These are phyloP conservation scores for Candida gigantensis DNA, from an alignment of 1,139 yeast species.

Conservation along the genomic window DNA sequence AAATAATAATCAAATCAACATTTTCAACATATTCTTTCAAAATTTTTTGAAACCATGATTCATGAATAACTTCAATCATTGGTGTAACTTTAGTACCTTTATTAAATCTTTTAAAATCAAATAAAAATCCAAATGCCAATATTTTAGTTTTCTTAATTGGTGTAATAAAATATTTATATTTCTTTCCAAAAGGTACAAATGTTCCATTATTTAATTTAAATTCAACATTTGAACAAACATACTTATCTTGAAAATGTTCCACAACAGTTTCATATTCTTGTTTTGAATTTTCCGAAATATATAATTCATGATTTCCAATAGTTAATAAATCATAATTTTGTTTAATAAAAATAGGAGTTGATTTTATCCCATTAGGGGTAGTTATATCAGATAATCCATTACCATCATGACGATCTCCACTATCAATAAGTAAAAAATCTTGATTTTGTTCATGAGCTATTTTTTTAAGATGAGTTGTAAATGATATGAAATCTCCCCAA, in stretches of 20 bases:
- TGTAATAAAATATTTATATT: slow-evolving; percentile 66
- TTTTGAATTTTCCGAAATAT: slow-evolving; percentile 63
- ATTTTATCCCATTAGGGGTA: slow-evolving; percentile 62
- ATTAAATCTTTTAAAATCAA: slow-evolving; percentile 70
- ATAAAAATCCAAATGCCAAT: slow-evolving; percentile 77
- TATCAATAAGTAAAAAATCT: slow-evolving; percentile 76
- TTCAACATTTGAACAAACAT: slow-evolving; percentile 83
- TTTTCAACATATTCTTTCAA: slow-evolving; percentile 39
- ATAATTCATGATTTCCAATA: slow-evolving; percentile 91
- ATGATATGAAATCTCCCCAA: slow-evolving; percentile 91
- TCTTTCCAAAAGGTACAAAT: slow-evolving; percentile 68
- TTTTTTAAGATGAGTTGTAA: slow-evolving; percentile 50
- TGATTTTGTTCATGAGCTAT: slow-evolving; percentile 47
- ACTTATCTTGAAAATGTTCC: slow-evolving; percentile 60
- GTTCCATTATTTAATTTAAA: slow-evolving; percentile 47
- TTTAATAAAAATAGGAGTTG: slow-evolving; percentile 63
- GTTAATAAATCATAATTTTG: slow-evolving; percentile 79
- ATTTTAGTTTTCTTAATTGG: slow-evolving; percentile 51
- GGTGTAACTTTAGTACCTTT: slow-evolving; percentile 63
- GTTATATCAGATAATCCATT: slow-evolving; percentile 87
- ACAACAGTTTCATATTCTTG: slow-evolving; percentile 67
- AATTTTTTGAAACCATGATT: slow-evolving; percentile 65
- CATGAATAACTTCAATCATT: slow-evolving; percentile 53
- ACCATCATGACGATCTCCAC: slow-evolving; percentile 96
- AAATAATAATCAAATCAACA: slow-evolving; percentile 67